A percentile compares a stretch with the other conserved stretches of the same genome.
phyloP scores from a whole-genome alignment of 1,284 basidiomycete genomes.

The Rugiboletus extremiorientalis region DNA sequence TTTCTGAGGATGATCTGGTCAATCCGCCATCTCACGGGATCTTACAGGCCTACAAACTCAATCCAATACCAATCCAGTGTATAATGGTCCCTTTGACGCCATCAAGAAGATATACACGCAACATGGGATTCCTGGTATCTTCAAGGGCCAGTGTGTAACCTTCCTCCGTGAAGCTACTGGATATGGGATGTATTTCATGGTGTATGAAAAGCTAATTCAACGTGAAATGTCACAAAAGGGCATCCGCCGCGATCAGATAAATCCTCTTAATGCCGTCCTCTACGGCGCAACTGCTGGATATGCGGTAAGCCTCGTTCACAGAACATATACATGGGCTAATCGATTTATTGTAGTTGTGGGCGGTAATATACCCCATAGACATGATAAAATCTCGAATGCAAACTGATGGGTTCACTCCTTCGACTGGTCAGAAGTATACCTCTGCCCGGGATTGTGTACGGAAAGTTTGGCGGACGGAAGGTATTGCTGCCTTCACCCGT shows the following conservation, averaged over 20 bases:
- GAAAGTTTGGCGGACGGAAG: conserved; percentile 81
- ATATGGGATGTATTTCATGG: conserved; percentile 89
- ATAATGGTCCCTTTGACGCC: conserved; percentile 85
- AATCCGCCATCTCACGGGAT: conserved; percentile 6
- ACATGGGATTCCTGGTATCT: conserved; percentile 83
- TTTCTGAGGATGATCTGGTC: background rate
- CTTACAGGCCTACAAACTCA: conserved; percentile 85
- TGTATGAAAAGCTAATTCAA: conserved; percentile 92
- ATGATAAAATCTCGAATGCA: conserved; percentile 96
- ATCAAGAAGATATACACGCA: conserved; percentile 76
- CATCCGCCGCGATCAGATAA: conserved; percentile 75
- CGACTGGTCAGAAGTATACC: conserved; percentile 78
- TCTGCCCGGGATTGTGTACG: conserved; percentile 82
- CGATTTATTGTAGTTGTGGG: conserved; percentile 60
- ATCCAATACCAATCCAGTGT: conserved; percentile 68
- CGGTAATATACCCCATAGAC: conserved; percentile 88
- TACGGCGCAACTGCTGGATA: conserved; percentile 89
- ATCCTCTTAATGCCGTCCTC: conserved; percentile 71
- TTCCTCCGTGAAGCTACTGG: conserved; percentile 85
- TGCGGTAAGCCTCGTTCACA: conserved; percentile 51
- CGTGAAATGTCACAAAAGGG: conserved; percentile 72
- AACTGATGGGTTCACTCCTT: conserved; percentile 82
- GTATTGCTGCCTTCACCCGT: conserved; percentile 83
- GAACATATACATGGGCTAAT: background rate
- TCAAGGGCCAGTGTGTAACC: conserved; percentile 92